phyloP scores from a whole-genome alignment of 2,329 filamentous ascomycete species.

The Trichoderma afroharzianum region DNA sequence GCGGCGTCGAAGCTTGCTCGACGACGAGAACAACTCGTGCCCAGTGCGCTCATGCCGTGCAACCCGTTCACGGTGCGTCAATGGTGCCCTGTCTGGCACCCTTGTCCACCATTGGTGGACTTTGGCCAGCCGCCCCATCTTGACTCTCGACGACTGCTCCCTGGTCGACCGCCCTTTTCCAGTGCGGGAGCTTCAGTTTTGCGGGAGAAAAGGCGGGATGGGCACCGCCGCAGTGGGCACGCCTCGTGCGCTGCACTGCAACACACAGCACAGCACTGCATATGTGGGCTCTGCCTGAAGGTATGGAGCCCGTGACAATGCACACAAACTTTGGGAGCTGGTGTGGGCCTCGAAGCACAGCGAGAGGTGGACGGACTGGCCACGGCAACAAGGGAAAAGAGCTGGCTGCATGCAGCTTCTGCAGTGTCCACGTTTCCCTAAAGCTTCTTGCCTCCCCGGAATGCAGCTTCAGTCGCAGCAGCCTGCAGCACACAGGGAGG shows the following conservation, averaged over 20 bases:
- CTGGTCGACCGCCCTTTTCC: slow-evolving; percentile 22
- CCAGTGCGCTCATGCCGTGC: slow-evolving; percentile 16
- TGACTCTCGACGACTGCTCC: background rate
- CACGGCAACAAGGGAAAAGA: slow-evolving; percentile 1
- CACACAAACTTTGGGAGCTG: slow-evolving; percentile 11
- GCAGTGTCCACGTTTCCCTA: slow-evolving; percentile 11
- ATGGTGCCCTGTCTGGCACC: background rate
- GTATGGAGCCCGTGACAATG: slow-evolving; percentile 10
- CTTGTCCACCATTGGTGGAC: slow-evolving; percentile 11
- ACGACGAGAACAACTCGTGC: slow-evolving; percentile 1
- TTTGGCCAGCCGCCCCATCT: background rate
- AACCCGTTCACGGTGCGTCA: slow-evolving; percentile 16
- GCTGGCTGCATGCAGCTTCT: slow-evolving; percentile 7
- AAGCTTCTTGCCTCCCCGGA: slow-evolving; percentile 16
- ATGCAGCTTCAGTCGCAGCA: background rate
- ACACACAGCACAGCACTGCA: slow-evolving; percentile 12
- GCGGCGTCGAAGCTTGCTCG: slow-evolving; percentile 13
- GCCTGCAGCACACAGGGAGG: background rate
- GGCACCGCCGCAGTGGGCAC: slow-evolving; percentile 14
- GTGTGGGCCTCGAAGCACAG: background rate
- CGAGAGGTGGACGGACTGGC: background rate
- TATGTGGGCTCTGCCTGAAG: background rate
- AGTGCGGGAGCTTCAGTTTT: slow-evolving; percentile 19
- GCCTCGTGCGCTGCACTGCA: slow-evolving; percentile 15
- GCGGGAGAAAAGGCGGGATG: slow-evolving; percentile 23